These are phyloP conservation scores for Forsythia viridissima DNA, from an alignment of 257 asterid species.

Conservation along the genomic window DNA sequence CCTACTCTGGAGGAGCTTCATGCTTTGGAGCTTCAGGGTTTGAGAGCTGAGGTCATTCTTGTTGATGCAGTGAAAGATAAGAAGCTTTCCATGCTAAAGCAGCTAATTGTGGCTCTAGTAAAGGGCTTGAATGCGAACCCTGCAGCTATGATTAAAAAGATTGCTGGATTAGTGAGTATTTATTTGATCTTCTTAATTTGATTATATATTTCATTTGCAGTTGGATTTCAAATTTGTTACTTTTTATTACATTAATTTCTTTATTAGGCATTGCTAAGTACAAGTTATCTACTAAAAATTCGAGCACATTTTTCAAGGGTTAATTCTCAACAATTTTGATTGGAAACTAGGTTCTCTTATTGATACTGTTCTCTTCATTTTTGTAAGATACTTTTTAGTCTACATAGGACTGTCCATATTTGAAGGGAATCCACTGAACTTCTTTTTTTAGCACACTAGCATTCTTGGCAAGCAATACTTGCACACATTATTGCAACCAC, in stretches of 20 bases:
- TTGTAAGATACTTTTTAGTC: slow-evolving; percentile 4
- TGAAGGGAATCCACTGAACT: background rate
- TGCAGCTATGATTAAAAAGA: slow-evolving; percentile 85
- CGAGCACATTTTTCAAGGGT: slow-evolving; percentile 7
- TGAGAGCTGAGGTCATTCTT: slow-evolving; percentile 81
- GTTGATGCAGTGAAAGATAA: slow-evolving; percentile 87
- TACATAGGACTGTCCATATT: background rate
- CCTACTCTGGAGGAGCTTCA: slow-evolving; percentile 90
- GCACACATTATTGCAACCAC: background rate
- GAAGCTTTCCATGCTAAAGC: slow-evolving; percentile 87
- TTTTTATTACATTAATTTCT: background rate
- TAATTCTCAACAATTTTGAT: slow-evolving; percentile 1
- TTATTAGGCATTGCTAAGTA: background rate
- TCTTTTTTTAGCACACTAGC: slow-evolving; percentile 1
- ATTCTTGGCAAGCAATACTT: background rate
- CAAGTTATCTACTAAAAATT: background rate
- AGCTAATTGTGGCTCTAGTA: slow-evolving; percentile 75
- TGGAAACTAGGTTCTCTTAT: slow-evolving; percentile 15
- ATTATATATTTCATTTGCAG: slow-evolving; percentile 5
- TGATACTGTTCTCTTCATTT: slow-evolving; percentile 4
- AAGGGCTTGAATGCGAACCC: slow-evolving; percentile 81
- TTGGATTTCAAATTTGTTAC: background rate
- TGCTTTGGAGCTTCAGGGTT: slow-evolving; percentile 74
- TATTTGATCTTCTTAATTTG: slow-evolving; percentile 14
- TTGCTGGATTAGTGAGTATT: slow-evolving; percentile 90